Conservation (phyloP, 352 stramenopile species). For the Phytopythium boreale region DNA sequence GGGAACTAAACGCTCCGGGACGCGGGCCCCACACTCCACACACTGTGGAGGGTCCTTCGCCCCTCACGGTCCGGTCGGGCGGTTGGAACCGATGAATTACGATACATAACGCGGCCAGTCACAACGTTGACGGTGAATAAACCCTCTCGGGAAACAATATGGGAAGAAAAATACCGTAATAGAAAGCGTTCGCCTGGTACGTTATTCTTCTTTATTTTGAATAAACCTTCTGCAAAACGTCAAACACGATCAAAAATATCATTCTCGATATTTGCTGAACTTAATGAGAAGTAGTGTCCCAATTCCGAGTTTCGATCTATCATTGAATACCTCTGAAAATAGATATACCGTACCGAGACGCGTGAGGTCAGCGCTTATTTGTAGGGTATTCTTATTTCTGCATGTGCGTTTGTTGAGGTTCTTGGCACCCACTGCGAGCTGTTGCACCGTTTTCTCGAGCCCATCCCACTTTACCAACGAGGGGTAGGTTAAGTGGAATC, state of each 20-base stretch:
- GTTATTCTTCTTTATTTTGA: background rate
- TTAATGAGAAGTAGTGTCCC: too few species aligned
- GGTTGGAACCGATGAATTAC: too few species aligned
- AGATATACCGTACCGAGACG: background rate
- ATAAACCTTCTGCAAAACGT: background rate
- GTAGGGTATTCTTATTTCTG: conserved; percentile 1
- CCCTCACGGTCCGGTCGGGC: too few species aligned
- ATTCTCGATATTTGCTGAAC: background rate
- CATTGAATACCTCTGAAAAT: background rate
- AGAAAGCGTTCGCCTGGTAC: background rate
- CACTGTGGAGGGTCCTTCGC: too few species aligned
- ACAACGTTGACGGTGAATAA: too few species aligned
- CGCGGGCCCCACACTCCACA: too few species aligned
- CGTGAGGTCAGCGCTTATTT: background rate
- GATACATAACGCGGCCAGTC: too few species aligned
- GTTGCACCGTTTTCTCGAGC: background rate
- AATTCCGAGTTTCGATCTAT: background rate
- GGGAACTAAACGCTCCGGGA: too few species aligned
- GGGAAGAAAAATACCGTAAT: background rate
- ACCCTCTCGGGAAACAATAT: background rate
- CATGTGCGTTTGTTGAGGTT: conserved; percentile 1
- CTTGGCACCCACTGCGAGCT: background rate
- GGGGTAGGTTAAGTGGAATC: background rate
- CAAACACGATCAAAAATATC: too few species aligned
- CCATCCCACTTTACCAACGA: background rate